Percentiles rank a stretch among this genome's conserved stretches.
Evolutionary conservation across 768 basidiomycete genomes (phyloP).

Genomic region (Boletus reticuloceps): DNA sequence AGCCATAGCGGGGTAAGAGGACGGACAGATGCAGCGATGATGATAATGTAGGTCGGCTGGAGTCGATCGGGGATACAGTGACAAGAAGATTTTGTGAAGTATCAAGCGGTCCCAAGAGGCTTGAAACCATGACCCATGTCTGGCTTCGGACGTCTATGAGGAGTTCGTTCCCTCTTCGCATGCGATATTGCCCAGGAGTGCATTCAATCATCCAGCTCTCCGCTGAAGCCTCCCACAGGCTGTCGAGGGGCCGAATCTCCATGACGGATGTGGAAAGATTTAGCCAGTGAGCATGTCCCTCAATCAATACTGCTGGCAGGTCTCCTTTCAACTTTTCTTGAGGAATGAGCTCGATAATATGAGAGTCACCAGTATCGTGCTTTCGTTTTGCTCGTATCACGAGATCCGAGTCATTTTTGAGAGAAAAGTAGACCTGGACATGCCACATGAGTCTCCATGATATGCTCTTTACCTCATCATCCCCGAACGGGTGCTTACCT

Average conservation of each 20-base stretch:
- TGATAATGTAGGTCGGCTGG: no score
- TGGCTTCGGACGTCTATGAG: constrained; percentile 29
- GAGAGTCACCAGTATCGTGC: background rate
- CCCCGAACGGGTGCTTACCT: constrained; percentile 8
- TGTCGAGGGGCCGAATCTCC: constrained; percentile 28
- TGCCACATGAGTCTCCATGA: background rate
- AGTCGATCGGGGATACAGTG: background rate
- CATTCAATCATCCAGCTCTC: constrained; percentile 28
- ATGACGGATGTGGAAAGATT: constrained; percentile 21
- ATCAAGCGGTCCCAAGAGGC: constrained; percentile 26
- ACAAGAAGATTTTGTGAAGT: constrained; percentile 22
- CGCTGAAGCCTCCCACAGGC: constrained; percentile 22
- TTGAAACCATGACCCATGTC: constrained; percentile 27
- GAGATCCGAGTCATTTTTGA: constrained; percentile 7
- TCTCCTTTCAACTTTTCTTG: constrained; percentile 21
- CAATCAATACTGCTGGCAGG: constrained; percentile 23
- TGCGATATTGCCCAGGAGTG: constrained; percentile 4
- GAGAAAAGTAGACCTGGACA: constrained; percentile 23
- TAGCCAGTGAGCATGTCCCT: constrained; percentile 30
- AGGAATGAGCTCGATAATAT: constrained; percentile 26
- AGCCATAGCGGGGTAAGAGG: constrained; percentile 38
- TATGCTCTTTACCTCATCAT: background rate
- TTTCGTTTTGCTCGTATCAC: constrained; percentile 16
- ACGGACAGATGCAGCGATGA: constrained; percentile 21
- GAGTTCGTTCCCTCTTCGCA: background rate